A percentile compares a stretch with the other conserved stretches of the same genome.
These are phyloP conservation scores for Daldinia childiae DNA, from an alignment of 495 filamentous ascomycete genomes.

Conservation along the genomic window DNA sequence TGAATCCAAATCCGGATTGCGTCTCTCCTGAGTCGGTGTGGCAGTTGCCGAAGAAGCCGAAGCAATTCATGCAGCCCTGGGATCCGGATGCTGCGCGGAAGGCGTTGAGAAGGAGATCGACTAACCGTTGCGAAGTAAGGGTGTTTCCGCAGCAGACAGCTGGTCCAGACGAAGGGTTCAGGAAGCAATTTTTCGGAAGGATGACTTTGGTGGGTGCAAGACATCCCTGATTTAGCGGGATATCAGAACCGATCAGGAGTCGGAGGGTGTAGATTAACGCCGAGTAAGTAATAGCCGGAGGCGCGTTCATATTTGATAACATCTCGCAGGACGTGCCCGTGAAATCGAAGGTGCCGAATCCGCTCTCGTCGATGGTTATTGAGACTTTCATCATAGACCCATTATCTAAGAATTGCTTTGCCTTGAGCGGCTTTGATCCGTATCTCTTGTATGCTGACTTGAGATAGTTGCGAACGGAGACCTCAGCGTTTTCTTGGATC, in stretches of 20 bases:
- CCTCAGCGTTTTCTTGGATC: constrained; percentile 92
- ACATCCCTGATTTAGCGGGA: constrained; percentile 97
- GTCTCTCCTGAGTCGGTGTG: constrained; percentile 56
- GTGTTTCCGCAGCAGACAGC: constrained; percentile 90
- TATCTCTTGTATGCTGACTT: constrained; percentile 79
- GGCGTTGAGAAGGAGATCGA: constrained; percentile 89
- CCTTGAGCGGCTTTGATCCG: constrained; percentile 70
- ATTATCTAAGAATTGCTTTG: constrained; percentile 89
- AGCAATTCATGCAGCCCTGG: constrained; percentile 80
- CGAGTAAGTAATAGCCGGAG: constrained; percentile 90
- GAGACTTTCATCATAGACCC: constrained; percentile 49
- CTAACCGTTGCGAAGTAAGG: constrained; percentile 87
- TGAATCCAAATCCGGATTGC: constrained; percentile 78
- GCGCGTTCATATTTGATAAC: constrained; percentile 95
- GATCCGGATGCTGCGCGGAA: constrained; percentile 88
- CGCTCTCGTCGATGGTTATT: constrained; percentile 34
- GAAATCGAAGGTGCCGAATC: constrained; percentile 56
- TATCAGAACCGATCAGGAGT: constrained; percentile 89
- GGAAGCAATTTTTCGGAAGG: constrained; percentile 79
- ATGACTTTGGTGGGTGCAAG: constrained; percentile 90
- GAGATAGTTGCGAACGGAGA: constrained; percentile 81
- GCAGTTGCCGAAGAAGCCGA: constrained; percentile 80
- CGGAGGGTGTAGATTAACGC: constrained; percentile 97
- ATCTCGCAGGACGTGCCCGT: constrained; percentile 90
- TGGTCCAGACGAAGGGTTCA: constrained; percentile 50